A percentile compares a stretch with the other conserved stretches of the same genome.
These are phyloP conservation scores for Schizosaccharomyces cryophilus DNA, from an alignment of 805 yeast species.

Conservation along the genomic window DNA sequence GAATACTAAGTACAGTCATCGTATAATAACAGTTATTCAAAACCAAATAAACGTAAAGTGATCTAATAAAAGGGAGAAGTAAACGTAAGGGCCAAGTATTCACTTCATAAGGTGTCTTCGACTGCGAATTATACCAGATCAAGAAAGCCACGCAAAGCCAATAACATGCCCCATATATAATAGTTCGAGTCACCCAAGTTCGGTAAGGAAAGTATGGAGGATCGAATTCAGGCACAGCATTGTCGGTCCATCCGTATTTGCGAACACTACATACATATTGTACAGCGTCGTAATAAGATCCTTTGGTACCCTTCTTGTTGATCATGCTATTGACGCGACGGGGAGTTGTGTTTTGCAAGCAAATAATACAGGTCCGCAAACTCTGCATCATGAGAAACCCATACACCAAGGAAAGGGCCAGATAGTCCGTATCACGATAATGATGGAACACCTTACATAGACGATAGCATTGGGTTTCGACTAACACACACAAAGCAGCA, in stretches of 20 bases:
- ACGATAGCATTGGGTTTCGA: not conserved
- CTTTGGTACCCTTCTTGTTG: no score
- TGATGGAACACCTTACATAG: not conserved
- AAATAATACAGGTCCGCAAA: not conserved
- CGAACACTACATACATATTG: not conserved
- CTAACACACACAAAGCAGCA: not conserved
- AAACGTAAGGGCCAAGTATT: no score
- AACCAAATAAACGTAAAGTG: not conserved
- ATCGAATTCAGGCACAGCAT: not conserved
- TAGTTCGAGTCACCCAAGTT: not conserved
- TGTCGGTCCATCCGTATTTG: not conserved
- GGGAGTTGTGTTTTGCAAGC: not conserved
- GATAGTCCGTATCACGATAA: not conserved
- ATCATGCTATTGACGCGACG: not conserved
- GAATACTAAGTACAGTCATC: not conserved
- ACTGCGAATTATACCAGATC: not conserved
- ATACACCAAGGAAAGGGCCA: not conserved
- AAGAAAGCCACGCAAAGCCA: not conserved
- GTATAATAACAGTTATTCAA: not conserved
- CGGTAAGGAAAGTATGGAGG: not conserved
- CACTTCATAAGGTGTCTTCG: no score
- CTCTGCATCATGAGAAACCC: not conserved
- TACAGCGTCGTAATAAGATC: no score
- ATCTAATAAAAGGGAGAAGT: no score
- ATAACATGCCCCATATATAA: not conserved